Conservation (phyloP, 148 eudicot species). For the Rhododendron vialii region DNA sequence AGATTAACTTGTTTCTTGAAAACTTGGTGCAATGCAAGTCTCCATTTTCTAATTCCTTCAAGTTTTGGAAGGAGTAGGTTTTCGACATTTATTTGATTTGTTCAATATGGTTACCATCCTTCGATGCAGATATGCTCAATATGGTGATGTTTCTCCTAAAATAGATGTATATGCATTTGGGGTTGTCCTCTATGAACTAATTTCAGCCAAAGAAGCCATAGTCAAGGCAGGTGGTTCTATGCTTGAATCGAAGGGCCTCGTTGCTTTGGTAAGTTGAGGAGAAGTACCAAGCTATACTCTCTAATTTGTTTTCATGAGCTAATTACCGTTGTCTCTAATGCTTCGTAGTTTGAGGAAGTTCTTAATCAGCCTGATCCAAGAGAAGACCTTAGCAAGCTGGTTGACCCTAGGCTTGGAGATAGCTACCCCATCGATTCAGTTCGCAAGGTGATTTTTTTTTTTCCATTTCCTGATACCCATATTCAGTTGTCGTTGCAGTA, state of each 20-base stretch:
- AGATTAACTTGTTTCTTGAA: constrained; percentile 19
- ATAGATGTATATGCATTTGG: constrained; percentile 93
- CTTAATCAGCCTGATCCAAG: constrained; percentile 39
- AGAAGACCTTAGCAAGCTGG: constrained; percentile 46
- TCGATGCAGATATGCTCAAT: constrained; percentile 71
- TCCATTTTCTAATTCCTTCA: background rate
- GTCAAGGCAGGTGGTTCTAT: constrained; percentile 41
- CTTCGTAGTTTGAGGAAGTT: constrained; percentile 56
- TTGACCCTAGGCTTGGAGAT: constrained; percentile 77
- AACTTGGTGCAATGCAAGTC: background rate
- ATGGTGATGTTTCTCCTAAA: constrained; percentile 84
- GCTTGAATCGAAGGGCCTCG: constrained; percentile 59
- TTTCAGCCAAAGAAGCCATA: constrained; percentile 87
- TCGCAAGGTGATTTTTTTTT: constrained; percentile 30
- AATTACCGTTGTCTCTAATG: background rate
- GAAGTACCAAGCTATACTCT: background rate
- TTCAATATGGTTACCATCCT: background rate
- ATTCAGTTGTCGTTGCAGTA: background rate
- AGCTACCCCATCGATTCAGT: constrained; percentile 52
- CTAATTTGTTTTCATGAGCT: background rate
- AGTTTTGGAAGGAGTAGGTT: background rate
- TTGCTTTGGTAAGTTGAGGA: constrained; percentile 46
- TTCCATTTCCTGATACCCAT: background rate
- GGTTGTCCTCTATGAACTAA: constrained; percentile 84
- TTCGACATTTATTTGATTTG: background rate